These are phyloP conservation scores for Curvularia hawaiiensis DNA, from an alignment of 2,329 filamentous ascomycete genomes.

Conservation along the genomic window DNA sequence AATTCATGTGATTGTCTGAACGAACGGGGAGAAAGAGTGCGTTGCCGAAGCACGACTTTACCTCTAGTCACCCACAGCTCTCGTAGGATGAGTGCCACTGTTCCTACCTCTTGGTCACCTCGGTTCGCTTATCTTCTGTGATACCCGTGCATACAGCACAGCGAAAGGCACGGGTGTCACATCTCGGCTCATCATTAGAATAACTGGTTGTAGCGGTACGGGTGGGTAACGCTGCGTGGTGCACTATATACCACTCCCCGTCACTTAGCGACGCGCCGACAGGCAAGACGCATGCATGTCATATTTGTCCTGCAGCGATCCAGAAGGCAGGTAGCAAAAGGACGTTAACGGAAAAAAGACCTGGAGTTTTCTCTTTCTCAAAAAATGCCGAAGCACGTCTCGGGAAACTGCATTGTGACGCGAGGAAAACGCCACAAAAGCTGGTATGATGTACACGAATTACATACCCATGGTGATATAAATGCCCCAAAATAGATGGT, in stretches of 20 bases:
- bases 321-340: not conserved
- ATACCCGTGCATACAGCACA: slow-evolving; percentile 10
- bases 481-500: not conserved
- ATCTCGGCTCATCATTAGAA: not conserved
- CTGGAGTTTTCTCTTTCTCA: not conserved
- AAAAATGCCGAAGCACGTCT: slow-evolving; percentile 7
- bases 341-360: not conserved
- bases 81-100: not conserved
- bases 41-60: not conserved
- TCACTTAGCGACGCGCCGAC: slow-evolving; percentile 6
- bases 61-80: not conserved
- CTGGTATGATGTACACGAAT: not conserved
- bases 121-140: slow-evolving; percentile 4
- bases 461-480: not conserved
- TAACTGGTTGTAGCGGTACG: not conserved
- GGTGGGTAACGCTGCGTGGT: slow-evolving; percentile 12
- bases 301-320: not conserved
- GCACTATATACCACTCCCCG: not conserved
- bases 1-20: not conserved
- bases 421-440: slow-evolving; percentile 21
- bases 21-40: not conserved
- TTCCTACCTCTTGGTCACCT: not conserved
- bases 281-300: slow-evolving; percentile 3
- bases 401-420: slow-evolving; percentile 18
- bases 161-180: not conserved